phyloP scores from a whole-genome alignment of 257 asterid genomes.

The Solanum tacnaense region DNA sequence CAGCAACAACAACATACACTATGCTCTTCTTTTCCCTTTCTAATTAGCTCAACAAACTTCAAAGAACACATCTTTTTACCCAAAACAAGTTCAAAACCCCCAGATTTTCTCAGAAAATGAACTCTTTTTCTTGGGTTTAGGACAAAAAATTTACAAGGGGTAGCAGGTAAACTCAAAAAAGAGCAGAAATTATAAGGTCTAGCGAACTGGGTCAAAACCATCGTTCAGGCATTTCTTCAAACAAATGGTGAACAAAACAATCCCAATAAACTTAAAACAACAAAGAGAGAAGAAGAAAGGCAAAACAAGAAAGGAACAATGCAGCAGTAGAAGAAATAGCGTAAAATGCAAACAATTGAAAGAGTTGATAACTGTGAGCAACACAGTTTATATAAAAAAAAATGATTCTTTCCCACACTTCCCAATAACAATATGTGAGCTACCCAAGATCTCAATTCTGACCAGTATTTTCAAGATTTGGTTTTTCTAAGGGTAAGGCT shows the following conservation, averaged over 20 bases:
- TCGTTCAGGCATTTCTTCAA: conserved; percentile 83
- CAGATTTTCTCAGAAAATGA: background rate
- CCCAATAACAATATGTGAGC: background rate
- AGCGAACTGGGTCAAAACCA: conserved; percentile 30
- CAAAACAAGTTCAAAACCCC: background rate
- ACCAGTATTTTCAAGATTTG: background rate
- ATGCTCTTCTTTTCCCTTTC: background rate
- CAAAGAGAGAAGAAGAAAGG: background rate
- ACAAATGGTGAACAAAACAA: conserved; percentile 1
- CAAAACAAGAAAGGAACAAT: conserved; percentile 15
- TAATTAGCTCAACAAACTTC: conserved; percentile 20
- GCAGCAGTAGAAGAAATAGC: background rate
- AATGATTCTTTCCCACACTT: background rate
- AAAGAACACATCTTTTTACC: background rate
- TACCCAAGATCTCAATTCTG: background rate
- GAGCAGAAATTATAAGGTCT: conserved; percentile 6
- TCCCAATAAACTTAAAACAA: background rate
- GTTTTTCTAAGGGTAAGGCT: background rate
- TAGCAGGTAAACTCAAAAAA: conserved; percentile 9
- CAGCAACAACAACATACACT: conserved; percentile 37
- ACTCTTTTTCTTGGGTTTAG: conserved; percentile 9
- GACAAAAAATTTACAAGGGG: conserved; percentile 2
- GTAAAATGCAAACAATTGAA: conserved; percentile 1
- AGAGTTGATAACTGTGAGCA: background rate
- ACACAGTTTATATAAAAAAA: background rate